Evolutionary conservation across 306 rosid genomes (phyloP).

Genomic region (Sphenostylis stenocarpa): DNA sequence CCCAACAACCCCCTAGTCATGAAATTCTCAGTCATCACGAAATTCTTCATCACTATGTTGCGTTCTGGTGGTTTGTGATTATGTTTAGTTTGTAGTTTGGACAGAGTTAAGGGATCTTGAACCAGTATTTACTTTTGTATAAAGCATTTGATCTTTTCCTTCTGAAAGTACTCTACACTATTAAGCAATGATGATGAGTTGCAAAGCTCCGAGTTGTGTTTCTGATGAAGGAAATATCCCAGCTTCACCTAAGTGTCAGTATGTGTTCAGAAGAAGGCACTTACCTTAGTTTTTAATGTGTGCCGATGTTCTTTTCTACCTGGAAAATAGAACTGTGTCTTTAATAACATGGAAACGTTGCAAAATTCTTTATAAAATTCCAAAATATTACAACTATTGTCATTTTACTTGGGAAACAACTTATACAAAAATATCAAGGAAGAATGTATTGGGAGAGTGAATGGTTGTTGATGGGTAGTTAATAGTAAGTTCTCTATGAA

Average conservation of each 20-base stretch:
- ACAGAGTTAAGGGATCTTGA: not conserved
- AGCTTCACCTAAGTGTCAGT: not conserved
- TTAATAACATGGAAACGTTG: constrained; percentile 3
- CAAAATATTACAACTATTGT: constrained; percentile 6
- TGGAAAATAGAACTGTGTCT: constrained; percentile 10
- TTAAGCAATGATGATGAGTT: not conserved
- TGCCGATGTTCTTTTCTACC: not conserved
- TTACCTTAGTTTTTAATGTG: not conserved
- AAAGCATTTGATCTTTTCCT: not conserved
- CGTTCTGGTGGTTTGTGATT: not conserved
- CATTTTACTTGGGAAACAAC: constrained; percentile 3
- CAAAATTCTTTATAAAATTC: constrained; percentile 8
- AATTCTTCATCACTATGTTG: not conserved
- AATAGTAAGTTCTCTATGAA: not conserved
- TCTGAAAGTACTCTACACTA: not conserved
- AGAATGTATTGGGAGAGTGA: not conserved
- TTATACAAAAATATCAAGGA: not conserved
- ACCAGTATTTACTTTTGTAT: not conserved
- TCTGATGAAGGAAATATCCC: constrained; percentile 19
- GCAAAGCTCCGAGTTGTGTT: not conserved
- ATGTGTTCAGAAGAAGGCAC: not conserved
- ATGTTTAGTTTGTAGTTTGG: not conserved
- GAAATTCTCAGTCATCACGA: not conserved
- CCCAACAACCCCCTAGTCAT: not conserved
- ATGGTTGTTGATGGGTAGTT: not conserved